phyloP scores from a whole-genome alignment of 768 basidiomycete genomes.

The Boletus huronensis region DNA sequence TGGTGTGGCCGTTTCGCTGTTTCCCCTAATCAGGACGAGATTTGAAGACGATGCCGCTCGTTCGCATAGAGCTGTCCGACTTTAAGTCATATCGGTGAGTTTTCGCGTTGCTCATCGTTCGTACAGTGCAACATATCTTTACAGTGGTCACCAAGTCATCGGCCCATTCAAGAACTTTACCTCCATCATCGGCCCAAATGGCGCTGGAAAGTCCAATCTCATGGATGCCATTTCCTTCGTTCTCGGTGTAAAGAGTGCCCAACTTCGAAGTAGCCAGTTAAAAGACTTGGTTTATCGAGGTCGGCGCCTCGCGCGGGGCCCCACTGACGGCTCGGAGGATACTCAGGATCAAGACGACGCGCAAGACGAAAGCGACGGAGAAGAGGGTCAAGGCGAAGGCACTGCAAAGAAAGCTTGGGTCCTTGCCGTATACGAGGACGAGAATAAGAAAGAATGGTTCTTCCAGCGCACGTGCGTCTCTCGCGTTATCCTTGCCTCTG shows the following conservation, averaged over 20 bases:
- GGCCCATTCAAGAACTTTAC: conserved; percentile 94
- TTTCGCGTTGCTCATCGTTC: not conserved
- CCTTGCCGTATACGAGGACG: conserved; percentile 83
- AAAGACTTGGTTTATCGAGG: conserved; percentile 97
- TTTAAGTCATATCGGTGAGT: conserved; percentile 91
- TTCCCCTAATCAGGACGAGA: conserved; percentile 21
- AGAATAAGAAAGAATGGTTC: conserved; percentile 73
- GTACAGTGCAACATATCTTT: conserved; percentile 4
- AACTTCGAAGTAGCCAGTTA: conserved; percentile 88
- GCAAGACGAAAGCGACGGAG: conserved; percentile 46
- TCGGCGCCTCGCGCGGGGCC: conserved; percentile 56
- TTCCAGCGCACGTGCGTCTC: conserved; percentile 87
- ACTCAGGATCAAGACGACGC: conserved; percentile 44
- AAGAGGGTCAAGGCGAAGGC: conserved; percentile 63
- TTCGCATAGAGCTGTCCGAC: conserved; percentile 87
- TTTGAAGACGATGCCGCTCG: conserved; percentile 59
- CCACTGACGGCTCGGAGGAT: conserved; percentile 41
- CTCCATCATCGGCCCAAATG: conserved; percentile 97
- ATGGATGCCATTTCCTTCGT: conserved; percentile 99
- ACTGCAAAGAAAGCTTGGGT: conserved; percentile 96
- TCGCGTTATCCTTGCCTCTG: not conserved
- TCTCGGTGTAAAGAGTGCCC: conserved; percentile 91
- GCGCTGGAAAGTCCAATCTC: conserved; percentile 96
- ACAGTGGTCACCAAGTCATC: conserved; percentile 76
- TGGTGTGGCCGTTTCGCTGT: conserved; percentile 4